phyloP scores from a whole-genome alignment of 345 rosid genomes.

The Eucalyptus erythrocorys region DNA sequence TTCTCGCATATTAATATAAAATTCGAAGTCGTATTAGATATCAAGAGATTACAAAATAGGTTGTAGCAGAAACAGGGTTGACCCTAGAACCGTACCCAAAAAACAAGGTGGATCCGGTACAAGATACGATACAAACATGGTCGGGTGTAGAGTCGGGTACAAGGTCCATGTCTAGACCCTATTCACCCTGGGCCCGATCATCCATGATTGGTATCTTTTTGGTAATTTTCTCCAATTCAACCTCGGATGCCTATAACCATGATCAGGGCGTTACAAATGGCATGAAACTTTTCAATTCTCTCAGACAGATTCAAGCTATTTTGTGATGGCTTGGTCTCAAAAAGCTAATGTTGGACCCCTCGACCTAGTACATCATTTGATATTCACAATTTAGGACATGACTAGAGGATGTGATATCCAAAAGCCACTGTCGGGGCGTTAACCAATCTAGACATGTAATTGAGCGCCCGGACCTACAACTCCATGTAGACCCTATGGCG shows the following conservation, averaged over 20 bases:
- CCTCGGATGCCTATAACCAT: background rate
- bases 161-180: no score
- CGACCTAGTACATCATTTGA: background rate
- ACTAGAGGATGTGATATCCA: background rate
- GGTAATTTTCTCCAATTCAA: background rate
- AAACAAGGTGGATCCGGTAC: no score
- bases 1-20: no score
- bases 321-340: background rate
- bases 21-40: no score
- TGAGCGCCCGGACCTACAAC: background rate
- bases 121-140: no score
- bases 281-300: background rate
- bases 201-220: no score
- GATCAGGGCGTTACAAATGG: background rate
- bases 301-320: background rate
- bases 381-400: background rate
- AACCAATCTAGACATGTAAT: background rate
- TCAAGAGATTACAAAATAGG: no score
- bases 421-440: background rate
- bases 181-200: no score
- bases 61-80: no score
- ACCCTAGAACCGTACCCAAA: no score
- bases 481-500: background rate
- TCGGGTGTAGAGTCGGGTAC: no score
- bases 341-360: background rate